A percentile compares a stretch with the other conserved stretches of the same genome.
These are phyloP conservation scores for Xylaria cubensis DNA, from an alignment of 495 filamentous ascomycete genomes.

Conservation along the genomic window DNA sequence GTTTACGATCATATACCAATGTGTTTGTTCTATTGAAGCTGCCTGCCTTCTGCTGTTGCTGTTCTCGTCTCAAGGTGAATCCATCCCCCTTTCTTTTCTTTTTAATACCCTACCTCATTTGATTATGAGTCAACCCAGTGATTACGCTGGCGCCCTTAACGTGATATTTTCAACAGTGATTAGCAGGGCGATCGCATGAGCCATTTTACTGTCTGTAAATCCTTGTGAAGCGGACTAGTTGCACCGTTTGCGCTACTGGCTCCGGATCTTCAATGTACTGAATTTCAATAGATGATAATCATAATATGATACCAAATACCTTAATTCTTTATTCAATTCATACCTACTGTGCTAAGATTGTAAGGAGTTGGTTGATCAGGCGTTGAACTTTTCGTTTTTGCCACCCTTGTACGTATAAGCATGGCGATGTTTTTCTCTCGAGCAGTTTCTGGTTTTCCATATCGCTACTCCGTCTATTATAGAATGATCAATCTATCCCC, in stretches of 20 bases:
- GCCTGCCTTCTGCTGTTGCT: constrained; percentile 6
- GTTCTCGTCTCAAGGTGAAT: constrained; percentile 2
- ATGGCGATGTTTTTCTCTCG: too few relatives aligned
- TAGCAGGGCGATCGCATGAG: neutral
- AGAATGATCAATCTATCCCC: too few relatives aligned
- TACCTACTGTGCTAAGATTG: too few relatives aligned
- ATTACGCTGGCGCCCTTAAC: neutral
- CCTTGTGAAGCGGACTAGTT: neutral
- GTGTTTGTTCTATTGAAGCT: constrained; percentile 5
- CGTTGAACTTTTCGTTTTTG: too few relatives aligned
- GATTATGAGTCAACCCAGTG: neutral
- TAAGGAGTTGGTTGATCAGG: too few relatives aligned
- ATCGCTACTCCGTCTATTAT: too few relatives aligned
- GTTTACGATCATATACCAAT: constrained; percentile 13
- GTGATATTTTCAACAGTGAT: neutral
- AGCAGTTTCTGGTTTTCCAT: too few relatives aligned
- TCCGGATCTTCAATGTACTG: neutral
- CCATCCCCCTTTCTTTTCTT: neutral
- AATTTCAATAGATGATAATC: neutral
- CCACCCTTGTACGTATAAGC: too few relatives aligned
- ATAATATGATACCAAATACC: neutral
- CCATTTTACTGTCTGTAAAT: neutral
- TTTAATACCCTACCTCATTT: neutral
- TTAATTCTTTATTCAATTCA: neutral
- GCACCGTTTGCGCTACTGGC: neutral